Evolutionary conservation across 176 grass and related monocot species (phyloP), one percentile per base, ranked within the genome.

Genomic region (Dendrocalamus sinicus): DNA sequence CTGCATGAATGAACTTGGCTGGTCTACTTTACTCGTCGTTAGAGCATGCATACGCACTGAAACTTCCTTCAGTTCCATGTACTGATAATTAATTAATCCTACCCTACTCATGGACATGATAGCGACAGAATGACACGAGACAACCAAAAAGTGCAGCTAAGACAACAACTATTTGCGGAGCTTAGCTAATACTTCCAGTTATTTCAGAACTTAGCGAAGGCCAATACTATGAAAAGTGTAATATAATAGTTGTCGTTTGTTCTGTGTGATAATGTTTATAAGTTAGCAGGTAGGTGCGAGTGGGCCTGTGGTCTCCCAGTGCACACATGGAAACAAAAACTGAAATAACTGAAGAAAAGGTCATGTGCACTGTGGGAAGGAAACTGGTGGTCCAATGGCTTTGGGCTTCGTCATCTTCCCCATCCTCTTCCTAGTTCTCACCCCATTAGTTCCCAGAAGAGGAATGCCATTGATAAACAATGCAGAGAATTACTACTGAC

Each of bases 271-370:
- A 43, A 67, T 79, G 43, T 79, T 30, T 78, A 69, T 45, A 80
- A 7, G 70, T 17, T 61, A 62, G 17, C 2, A 84, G 75, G 81
- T 70, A 46, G 85, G 81, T 91, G 72, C 75, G 28, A 41, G 69
- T 71, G 84, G 76, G 75, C 9, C 53, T 19, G 75, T 70, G 85
- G 75, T 84, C 74, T 87, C 75, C 74, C 85, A 79, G 69, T 68
- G 80, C 75, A 70, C 69, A 67, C 76, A 47, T 80, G 85, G 54
- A 16, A 84, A 87, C 89, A n/a, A 91, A 86, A 87, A 91, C 75
- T 69, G 69, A 67, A 87, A 83, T 67, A 73, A 72, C 80, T 48
- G 59, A 81, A 85, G 41, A 72, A 80, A 70, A 79, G 69, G 71
- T 84, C 89, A 87, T 60, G 85, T 70, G 85, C 75, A 87, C 39